Base-by-base conservation (phyloP, 805 yeast genomes). In the Yarrowia keelungensis region DNA sequence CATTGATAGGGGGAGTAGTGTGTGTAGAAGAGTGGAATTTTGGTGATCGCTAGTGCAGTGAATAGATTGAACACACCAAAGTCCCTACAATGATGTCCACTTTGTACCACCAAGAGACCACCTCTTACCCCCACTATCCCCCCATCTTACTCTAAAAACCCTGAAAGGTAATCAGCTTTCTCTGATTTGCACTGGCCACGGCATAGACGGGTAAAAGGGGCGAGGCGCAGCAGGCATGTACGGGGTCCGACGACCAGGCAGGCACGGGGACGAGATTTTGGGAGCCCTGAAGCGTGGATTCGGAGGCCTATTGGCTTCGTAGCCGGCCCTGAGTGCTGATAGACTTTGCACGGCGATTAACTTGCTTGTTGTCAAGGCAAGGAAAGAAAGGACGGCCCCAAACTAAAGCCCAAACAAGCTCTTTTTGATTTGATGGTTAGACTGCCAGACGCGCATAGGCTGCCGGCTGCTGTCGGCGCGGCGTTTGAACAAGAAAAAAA, bases 191-290 rank as follows among this genome's bases (percentile, higher is more conserved):
- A 51, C 58, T 26, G n/a, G 7, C 58, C 43, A 51, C 32, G 41
- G 56, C 41, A 26, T 4, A 51, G 12, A 51, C 43, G 42, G n/a
- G 54, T 49, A 26, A 15, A 22, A 49, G 54, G 14, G 38, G 36
- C 22, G 59, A 22, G 59, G 59, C 59, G 59, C 59, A 53, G 59
- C 59, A 53, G 45, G 15, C 16, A 53, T 14, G 59, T 53, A 53
- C 59, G 59, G 59, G 45, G 36, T 38, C 59, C 45, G 59, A 53
- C 45, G 43, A 36, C 43, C 41, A 50, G 35, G 41, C 56, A 50
- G 56, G 56, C 56, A 50, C 56, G 32, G 32, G 32, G 32, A 26
- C 32, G 32, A 26, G 32, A 5, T 26, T 19, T 26, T 26, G 32
- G 32, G 39, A 38, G 39, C 39, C 39, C 39, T 38, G 12, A 9